Percentiles rank a stretch among this genome's conserved stretches.
Conservation (phyloP, 164 flowering plant species). For the Chimonanthus praecox region DNA sequence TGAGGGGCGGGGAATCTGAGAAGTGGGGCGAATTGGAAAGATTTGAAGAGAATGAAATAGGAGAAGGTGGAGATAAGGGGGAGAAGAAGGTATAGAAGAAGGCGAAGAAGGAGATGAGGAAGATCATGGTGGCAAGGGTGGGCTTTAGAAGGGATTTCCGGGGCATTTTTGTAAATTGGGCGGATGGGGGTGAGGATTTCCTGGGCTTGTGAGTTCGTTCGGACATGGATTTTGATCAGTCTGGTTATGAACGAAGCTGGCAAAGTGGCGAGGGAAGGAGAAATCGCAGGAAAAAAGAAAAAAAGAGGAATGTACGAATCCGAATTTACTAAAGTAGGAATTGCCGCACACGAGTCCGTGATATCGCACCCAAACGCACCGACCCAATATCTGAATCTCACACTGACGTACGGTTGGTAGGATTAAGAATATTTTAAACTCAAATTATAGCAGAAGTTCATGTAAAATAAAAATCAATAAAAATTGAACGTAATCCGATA, state of each 20-base stretch:
- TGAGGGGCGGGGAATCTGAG: not conserved
- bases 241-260: not conserved
- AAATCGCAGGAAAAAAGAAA: too few relatives aligned
- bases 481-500: too few relatives aligned
- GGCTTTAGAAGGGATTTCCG: conserved; percentile 25
- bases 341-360: too few relatives aligned
- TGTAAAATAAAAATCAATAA: too few relatives aligned
- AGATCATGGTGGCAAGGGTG: conserved; percentile 28
- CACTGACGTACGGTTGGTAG: too few relatives aligned
- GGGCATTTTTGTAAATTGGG: conserved; percentile 2
- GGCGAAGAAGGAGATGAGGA: conserved; percentile 33
- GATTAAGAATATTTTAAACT: too few relatives aligned
- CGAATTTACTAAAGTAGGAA: too few relatives aligned
- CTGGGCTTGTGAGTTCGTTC: not conserved
- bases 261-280: too few relatives aligned
- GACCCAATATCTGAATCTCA: too few relatives aligned
- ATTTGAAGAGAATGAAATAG: conserved; percentile 11
- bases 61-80: conserved; percentile 10
- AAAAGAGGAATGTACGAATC: too few relatives aligned
- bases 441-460: too few relatives aligned
- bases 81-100: conserved; percentile 37
- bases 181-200: not conserved
- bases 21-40: not conserved
- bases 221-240: not conserved
- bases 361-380: too few relatives aligned